These are phyloP conservation scores for Aspergillus fumigatiaffinis DNA, from an alignment of 2,329 filamentous ascomycete species.

Conservation along the genomic window DNA sequence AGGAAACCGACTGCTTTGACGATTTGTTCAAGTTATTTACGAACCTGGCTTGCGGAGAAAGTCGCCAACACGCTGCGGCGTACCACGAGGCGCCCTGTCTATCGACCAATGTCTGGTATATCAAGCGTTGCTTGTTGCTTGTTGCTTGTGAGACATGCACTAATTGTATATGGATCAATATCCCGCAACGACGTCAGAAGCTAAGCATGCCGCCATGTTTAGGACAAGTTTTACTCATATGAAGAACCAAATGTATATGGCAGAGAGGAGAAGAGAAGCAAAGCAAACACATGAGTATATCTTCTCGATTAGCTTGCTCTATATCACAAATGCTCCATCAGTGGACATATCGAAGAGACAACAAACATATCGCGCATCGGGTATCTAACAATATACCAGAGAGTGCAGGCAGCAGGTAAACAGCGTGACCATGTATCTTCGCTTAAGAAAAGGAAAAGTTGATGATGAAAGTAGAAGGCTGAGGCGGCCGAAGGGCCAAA, in stretches of 20 bases:
- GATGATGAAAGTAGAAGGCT: neutral
- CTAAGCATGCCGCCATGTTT: neutral
- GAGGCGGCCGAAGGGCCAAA: neutral
- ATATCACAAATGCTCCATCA: neutral
- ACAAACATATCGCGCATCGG: constrained; percentile 17
- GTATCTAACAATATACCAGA: constrained; percentile 25
- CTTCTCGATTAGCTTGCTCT: neutral
- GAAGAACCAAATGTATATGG: neutral
- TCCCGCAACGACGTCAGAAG: neutral
- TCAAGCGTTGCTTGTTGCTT: neutral
- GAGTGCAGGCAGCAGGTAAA: neutral
- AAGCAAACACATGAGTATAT: neutral
- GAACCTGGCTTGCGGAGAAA: neutral
- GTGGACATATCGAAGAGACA: neutral
- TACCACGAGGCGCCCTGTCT: neutral
- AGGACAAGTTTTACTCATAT: neutral
- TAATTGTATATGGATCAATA: neutral
- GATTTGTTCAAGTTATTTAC: neutral
- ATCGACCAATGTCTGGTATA: neutral
- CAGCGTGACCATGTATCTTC: constrained; percentile 5
- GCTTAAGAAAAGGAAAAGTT: constrained; percentile 3
- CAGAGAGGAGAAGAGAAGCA: neutral
- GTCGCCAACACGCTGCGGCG: neutral
- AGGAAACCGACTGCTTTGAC: neutral
- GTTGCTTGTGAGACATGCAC: neutral